Conservation (phyloP, 2,329 filamentous ascomycete genomes). For the Calonectria hongkongensis region DNA sequence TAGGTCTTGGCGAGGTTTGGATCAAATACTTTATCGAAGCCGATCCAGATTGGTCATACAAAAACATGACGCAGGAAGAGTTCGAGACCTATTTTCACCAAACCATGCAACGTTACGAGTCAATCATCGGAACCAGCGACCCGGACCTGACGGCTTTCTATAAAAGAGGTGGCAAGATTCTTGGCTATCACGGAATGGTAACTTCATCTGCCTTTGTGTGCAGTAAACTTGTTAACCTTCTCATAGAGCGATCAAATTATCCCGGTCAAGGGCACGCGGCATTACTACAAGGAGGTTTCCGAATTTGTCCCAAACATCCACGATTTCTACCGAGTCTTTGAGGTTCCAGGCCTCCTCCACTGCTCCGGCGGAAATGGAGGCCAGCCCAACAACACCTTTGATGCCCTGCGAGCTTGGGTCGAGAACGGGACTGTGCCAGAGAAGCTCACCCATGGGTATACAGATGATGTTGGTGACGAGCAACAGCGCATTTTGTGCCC, state of each 20-base stretch:
- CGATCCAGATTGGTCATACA: slow-evolving; percentile 22
- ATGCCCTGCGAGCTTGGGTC: slow-evolving; percentile 23
- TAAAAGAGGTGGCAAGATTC: slow-evolving; percentile 21
- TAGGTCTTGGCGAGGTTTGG: slow-evolving; percentile 27
- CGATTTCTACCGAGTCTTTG: slow-evolving; percentile 25
- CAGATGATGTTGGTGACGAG: not conserved
- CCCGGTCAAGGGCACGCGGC: slow-evolving; percentile 6
- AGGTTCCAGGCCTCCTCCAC: slow-evolving; percentile 22
- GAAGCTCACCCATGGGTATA: slow-evolving; percentile 14
- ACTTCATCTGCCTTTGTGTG: not conserved
- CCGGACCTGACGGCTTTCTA: slow-evolving; percentile 19
- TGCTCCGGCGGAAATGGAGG: slow-evolving; percentile 28
- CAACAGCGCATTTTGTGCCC: slow-evolving; percentile 22
- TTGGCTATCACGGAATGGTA: slow-evolving; percentile 33
- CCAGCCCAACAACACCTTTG: slow-evolving; percentile 23
- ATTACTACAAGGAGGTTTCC: not conserved
- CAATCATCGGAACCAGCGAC: slow-evolving; percentile 17
- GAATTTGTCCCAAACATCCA: not conserved
- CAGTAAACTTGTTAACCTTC: not conserved
- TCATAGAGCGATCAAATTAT: slow-evolving; percentile 29
- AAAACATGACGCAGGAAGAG: slow-evolving; percentile 28
- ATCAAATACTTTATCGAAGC: slow-evolving; percentile 20
- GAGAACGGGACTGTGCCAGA: slow-evolving; percentile 32
- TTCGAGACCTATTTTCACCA: slow-evolving; percentile 10
- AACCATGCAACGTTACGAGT: not conserved